phyloP scores from a whole-genome alignment of 495 filamentous ascomycete genomes.

The Podospora fimiseda region DNA sequence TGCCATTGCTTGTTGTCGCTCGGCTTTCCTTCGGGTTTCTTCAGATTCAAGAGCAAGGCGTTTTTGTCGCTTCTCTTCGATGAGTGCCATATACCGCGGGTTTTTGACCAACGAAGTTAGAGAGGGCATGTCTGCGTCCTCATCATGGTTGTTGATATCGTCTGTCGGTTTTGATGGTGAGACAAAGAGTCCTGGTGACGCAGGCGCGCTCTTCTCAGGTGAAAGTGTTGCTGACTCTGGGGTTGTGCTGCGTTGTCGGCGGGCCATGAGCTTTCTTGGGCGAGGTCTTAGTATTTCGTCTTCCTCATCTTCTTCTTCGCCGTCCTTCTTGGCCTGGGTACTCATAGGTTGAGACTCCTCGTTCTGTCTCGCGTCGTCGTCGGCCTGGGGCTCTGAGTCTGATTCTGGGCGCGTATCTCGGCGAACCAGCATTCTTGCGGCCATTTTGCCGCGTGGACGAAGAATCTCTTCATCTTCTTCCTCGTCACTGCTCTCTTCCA shows the following conservation, averaged over 20 bases:
- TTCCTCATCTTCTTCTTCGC: conserved; percentile 26
- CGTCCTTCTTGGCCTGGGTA: conserved; percentile 17
- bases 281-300: conserved; percentile 23
- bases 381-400: conserved; percentile 17
- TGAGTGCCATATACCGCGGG: conserved; percentile 57
- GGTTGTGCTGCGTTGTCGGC: conserved; percentile 30
- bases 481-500: conserved; percentile 12
- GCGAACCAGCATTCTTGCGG: conserved; percentile 53
- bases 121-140: conserved; percentile 38
- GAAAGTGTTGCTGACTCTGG: conserved; percentile 30
- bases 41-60: conserved; percentile 58
- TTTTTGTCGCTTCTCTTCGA: conserved; percentile 64
- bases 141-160: conserved; percentile 40
- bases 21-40: conserved; percentile 43
- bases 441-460: conserved; percentile 63
- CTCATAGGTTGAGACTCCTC: conserved; percentile 19
- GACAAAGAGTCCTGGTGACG: conserved; percentile 35
- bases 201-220: conserved; percentile 17
- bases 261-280: conserved; percentile 28
- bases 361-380: conserved; percentile 7
- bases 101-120: conserved; percentile 39
- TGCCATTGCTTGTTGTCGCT: conserved; percentile 37
- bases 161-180: conserved; percentile 30
- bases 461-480: conserved; percentile 39
- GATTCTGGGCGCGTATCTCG: not conserved